Evolutionary conservation across 495 filamentous ascomycete species (phyloP).

Genomic region (Hypoxylon crocopeplum): DNA sequence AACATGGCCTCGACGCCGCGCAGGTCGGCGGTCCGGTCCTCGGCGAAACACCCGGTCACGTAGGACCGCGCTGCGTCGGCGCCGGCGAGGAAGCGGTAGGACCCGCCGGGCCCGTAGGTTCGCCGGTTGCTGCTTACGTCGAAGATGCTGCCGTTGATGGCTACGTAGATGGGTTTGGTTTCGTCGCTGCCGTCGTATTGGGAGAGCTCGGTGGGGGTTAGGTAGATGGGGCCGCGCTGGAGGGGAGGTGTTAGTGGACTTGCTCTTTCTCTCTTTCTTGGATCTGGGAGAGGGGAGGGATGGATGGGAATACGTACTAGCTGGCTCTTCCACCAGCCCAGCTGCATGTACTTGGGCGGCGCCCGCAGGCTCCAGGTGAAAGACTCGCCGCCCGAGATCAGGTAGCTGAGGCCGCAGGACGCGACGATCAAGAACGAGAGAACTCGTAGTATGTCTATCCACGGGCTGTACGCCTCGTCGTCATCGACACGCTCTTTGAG

Average conservation of each 20-base stretch:
- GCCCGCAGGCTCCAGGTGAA: slow-evolving; percentile 61
- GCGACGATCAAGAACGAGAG: slow-evolving; percentile 72
- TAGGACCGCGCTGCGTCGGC: slow-evolving; percentile 87
- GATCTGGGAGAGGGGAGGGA: background rate
- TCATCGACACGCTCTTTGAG: slow-evolving; percentile 48
- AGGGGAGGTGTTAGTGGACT: too few species aligned
- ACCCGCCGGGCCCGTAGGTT: slow-evolving; percentile 89
- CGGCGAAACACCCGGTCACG: slow-evolving; percentile 94
- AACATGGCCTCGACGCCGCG: slow-evolving; percentile 89
- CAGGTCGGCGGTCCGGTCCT: slow-evolving; percentile 82
- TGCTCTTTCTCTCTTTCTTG: background rate
- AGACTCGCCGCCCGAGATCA: slow-evolving; percentile 73
- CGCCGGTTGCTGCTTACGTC: slow-evolving; percentile 79
- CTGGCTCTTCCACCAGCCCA: slow-evolving; percentile 66
- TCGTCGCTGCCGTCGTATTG: slow-evolving; percentile 81
- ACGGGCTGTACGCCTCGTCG: slow-evolving; percentile 47
- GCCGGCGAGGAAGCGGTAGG: slow-evolving; percentile 87
- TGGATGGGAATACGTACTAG: slow-evolving; percentile 54
- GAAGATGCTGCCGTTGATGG: slow-evolving; percentile 92
- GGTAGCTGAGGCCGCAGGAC: slow-evolving; percentile 76
- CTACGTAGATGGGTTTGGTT: slow-evolving; percentile 82
- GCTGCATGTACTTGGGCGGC: slow-evolving; percentile 71
- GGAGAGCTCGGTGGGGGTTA: slow-evolving; percentile 76
- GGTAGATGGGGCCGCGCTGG: slow-evolving; percentile 53
- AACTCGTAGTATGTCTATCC: slow-evolving; percentile 78